Base-by-base conservation (phyloP, 257 asterid species). In the Buddleja alternifolia region DNA sequence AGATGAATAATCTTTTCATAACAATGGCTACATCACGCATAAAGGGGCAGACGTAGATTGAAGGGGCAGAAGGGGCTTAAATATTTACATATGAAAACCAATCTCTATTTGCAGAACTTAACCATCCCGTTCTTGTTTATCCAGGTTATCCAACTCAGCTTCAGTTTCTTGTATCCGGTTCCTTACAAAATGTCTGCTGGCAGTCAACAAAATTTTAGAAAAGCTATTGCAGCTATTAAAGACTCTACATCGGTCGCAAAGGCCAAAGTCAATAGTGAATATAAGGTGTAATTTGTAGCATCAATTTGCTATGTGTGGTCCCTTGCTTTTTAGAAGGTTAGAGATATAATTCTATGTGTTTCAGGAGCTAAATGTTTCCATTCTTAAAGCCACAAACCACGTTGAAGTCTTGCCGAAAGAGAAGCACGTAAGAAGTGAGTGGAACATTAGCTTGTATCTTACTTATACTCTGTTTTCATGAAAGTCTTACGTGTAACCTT, bases 371-470 rank as follows among this genome's bases (percentile, higher is more conserved):
- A 86, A 80, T 75, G 84, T 86, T 55, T 85, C 96, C 70, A 70
- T 88, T 67, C 85, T 91, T 24, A 91, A 91, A 85, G 96, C 96
- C 62, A 91, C 97, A 37, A 88, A 81, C 80, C 96, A 91, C 48
- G 84, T 73, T 10, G 95, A 91, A 67, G 64, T 60, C 65, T 55
- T 86, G 75, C 97, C 97, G 8, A 91, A 91, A 67, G 89, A 86
- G 82, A 91, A 88, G 83, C 96, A 91, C 21, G 83, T 88, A 67
- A 72, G 76, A 78, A 81, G 96, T 91, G 85, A 84, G 96, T 71
- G 55, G 58, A 54, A 34, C 40, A 37, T 63, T 69, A 36, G 20
- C 63, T 11, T 17, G 10, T 15, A 40, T 63, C 53, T 68, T 46
- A 29, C 60, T 45, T 44, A 2, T 20, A 8, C 51, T 59, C 58